Evolutionary conservation across 129 eudicot genomes (phyloP), one percentile per base, ranked within the genome.

Genomic region (Arctium minus): DNA sequence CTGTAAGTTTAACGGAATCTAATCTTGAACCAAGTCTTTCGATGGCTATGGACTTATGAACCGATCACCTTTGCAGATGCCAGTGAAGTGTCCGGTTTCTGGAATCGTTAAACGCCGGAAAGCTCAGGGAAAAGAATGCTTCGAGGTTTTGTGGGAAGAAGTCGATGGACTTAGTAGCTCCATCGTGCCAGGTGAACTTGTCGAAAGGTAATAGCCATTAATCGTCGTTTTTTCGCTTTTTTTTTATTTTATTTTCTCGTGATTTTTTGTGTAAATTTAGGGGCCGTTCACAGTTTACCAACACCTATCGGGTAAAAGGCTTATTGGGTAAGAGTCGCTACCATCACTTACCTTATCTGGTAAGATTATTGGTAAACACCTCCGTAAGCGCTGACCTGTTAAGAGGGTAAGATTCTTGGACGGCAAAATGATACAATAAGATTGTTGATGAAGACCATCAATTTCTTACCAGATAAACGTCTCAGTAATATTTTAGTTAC

Each of bases 141-240:
- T 88, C 86, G 97, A 93, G 89, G 98, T 96, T 86, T 87, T 89
- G 37, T 96, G 99, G 99, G 95, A 91, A 79, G 80, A 87, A 36
- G 77, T 89, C 38, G 92, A 91, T 78, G 97, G 94, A 50, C 91
- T 93, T 46, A 31, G 86, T 72, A 78, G 92, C 73, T 96, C 99
- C 17, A 73, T 89, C 40, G 91, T 96, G 48, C 98, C 99, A 79
- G 99, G 86, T 91, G 97, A 96, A 85, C 97, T 96, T 29, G 84
- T 96, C 15, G 85, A 91, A 69, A 89, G 99, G 99, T 95, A 86
- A 85, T 70, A 37, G 74, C 48, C 91, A 90, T 79, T 72, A 44
- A 67, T 72, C 30, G 12, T 72, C 65, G 13, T 64, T 56, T n/a
- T 68, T 46, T 42, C 0, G 50, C 13, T 42, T 42, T 42, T 33